Conservation (phyloP, 2,329 filamentous ascomycete genomes). For the Beauveria bassiana region DNA sequence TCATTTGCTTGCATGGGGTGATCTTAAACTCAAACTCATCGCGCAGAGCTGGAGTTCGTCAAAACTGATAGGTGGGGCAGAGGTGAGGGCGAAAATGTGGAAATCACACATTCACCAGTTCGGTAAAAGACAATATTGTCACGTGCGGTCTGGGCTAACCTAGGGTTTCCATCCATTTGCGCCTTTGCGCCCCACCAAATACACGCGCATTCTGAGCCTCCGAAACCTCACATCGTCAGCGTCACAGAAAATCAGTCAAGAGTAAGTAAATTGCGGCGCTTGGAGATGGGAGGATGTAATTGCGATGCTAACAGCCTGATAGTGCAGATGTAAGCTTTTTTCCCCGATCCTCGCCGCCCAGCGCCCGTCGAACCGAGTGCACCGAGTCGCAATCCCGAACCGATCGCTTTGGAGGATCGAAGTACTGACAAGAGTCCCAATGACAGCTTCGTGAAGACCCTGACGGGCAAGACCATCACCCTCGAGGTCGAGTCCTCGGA, state of each 20-base stretch:
- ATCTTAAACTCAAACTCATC: too few species aligned
- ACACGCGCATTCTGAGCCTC: conserved; percentile 31
- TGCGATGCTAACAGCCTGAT: conserved; percentile 39
- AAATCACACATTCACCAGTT: neutral
- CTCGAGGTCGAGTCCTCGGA: conserved; percentile 79
- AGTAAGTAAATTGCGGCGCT: conserved; percentile 40
- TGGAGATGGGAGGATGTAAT: neutral
- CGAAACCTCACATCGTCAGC: conserved; percentile 35
- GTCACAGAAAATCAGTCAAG: conserved; percentile 48
- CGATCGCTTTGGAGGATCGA: neutral
- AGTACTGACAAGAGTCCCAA: conserved; percentile 13
- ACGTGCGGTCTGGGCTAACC: conserved; percentile 26
- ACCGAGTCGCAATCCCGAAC: neutral
- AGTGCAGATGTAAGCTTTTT: conserved; percentile 81
- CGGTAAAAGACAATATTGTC: conserved; percentile 12
- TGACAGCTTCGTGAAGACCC: conserved; percentile 97
- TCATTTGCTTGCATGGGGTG: neutral
- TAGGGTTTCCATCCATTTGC: conserved; percentile 29
- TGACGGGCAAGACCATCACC: conserved; percentile 99
- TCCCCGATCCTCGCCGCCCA: conserved; percentile 17
- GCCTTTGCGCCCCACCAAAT: conserved; percentile 35
- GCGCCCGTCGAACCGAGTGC: neutral
- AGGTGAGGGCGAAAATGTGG: neutral
- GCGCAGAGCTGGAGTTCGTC: neutral
- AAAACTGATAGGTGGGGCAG: neutral